Base-by-base conservation (phyloP, 441 rosid genomes). In the Erysimum cheiri region DNA sequence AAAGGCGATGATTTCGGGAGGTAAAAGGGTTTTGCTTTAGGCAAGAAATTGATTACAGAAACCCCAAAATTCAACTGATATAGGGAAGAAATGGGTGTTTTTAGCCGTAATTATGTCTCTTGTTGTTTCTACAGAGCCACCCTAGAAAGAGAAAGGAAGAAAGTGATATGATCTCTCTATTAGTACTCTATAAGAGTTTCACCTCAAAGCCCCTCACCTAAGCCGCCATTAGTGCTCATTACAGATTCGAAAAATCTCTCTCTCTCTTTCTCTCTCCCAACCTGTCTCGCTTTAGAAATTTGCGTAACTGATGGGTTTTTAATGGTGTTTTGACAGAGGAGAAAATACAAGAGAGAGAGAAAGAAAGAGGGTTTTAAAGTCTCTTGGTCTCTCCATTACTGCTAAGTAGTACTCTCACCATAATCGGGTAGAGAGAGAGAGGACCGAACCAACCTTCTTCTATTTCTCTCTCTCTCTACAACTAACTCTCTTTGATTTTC, bases 371-470 rank as follows among this genome's bases (percentile, higher is more conserved):
- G 70, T 75, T 75, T 75, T 75, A 75, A 75, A 64, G 75, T 15
- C 58, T 49, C 46, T 56, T 54, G 70, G 48, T 75, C 78, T 69
- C 60, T 64, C 75, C 79, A 76, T 76, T 70, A 76, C 79, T 76
- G 75, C 72, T 50, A 70, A 64, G 39, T 41, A 70, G 24, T 76
- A 76, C 72, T 76, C 75, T 76, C 75, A 76, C 72, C 79, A 76
- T 76, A 76, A 71, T 76, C 48, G 47, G 58, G 24, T 3, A 40
- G 39, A 63, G 32, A 60, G 44, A 72, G 58, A 52, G 52, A 60
- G 37, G 26, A 33, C 35, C 75, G 75, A 76, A 76, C 79, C 67
- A 70, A 70, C 57, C 60, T 75, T 76, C 75, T 62, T 54, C 68
- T 46, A n/a, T 40, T 3, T 56, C 14, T 65, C 54, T 74, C 46